Conservation (phyloP, 768 basidiomycete genomes). For the Rubroboletus satanas region DNA sequence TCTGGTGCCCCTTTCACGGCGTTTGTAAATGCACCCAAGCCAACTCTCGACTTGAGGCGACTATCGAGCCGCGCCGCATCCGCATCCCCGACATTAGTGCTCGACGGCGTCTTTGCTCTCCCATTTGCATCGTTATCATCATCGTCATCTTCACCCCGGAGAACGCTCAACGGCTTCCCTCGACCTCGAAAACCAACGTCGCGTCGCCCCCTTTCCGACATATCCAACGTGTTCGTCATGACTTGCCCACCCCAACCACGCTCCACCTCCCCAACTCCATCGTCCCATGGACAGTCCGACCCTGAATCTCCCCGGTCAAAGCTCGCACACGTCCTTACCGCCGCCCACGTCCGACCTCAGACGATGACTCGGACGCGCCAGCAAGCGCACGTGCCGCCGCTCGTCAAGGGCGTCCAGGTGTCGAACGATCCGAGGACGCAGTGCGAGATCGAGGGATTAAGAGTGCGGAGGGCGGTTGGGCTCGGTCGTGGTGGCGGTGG, state of each 20-base stretch:
- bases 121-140: background rate
- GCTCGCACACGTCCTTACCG: conserved; percentile 18
- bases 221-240: background rate
- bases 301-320: conserved; percentile 20
- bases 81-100: conserved; percentile 16
- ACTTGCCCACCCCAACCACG: background rate
- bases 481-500: background rate
- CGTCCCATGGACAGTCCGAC: background rate
- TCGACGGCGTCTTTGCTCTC: conserved; percentile 24
- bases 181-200: conserved; percentile 2
- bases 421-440: conserved; percentile 5
- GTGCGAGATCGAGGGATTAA: conserved; percentile 9
- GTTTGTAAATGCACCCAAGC: background rate
- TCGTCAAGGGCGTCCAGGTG: background rate
- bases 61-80: background rate
- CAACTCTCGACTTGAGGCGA: background rate
- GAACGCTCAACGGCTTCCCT: background rate
- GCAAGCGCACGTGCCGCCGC: background rate
- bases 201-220: background rate
- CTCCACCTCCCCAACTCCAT: background rate
- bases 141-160: background rate
- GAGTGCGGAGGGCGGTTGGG: background rate
- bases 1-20: background rate
- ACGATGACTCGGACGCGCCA: background rate
- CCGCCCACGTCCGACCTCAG: background rate